These are phyloP conservation scores for Daucus carota DNA, from an alignment of 129 eudicot species.

Conservation along the genomic window DNA sequence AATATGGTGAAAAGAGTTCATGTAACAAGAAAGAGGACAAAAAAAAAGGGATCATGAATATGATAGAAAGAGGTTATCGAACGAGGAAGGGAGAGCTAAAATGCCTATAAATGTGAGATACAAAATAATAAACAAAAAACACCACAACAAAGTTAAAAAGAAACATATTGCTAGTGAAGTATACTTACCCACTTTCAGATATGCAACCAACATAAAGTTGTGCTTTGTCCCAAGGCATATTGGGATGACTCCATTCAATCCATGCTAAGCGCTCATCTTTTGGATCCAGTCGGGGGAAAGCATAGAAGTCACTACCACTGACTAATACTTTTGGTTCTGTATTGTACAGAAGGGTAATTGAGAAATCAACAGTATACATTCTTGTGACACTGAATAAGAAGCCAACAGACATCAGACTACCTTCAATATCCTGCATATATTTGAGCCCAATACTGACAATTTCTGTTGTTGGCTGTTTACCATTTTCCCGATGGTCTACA, in stretches of 20 bases:
- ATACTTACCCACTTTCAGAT: constrained; percentile 28
- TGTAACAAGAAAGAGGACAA: not conserved
- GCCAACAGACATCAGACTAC: constrained; percentile 3
- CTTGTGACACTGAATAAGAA: not conserved
- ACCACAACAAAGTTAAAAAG: not conserved
- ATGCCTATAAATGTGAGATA: too few relatives aligned
- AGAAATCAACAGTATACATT: not conserved
- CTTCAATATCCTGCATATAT: constrained; percentile 25
- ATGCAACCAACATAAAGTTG: constrained; percentile 41
- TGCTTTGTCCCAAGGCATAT: constrained; percentile 48
- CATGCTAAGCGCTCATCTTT: constrained; percentile 35
- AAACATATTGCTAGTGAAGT: not conserved
- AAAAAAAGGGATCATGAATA: not conserved
- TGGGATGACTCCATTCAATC: constrained; percentile 48
- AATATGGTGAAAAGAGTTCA: not conserved
- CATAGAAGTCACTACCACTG: constrained; percentile 40
- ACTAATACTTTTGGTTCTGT: constrained; percentile 35
- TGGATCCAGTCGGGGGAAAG: constrained; percentile 33
- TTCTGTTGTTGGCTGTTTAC: constrained; percentile 28
- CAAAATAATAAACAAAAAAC: too few relatives aligned
- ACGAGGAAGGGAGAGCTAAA: too few relatives aligned
- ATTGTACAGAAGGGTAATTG: not conserved
- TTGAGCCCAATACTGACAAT: constrained; percentile 28
- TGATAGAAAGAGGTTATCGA: too few relatives aligned
- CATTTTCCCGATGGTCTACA: constrained; percentile 32